A percentile compares a stretch with the other conserved stretches of the same genome.
Conservation (phyloP, 2,329 filamentous ascomycete genomes). For the Pseudopithomyces maydicus region DNA sequence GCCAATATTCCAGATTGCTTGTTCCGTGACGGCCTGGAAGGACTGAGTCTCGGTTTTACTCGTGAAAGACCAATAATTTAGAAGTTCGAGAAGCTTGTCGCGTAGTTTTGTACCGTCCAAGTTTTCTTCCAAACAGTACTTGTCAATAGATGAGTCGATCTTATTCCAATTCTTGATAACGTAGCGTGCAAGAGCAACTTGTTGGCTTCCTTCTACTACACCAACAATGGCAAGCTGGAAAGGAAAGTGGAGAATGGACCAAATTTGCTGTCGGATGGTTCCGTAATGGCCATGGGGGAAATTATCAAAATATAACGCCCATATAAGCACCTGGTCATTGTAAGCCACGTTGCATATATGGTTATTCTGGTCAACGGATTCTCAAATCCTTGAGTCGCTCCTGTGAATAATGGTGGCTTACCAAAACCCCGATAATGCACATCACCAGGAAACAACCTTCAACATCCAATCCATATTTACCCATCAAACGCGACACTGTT, state of each 20-base stretch:
- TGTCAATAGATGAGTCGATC: slow-evolving; percentile 44
- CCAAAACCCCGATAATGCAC: slow-evolving; percentile 43
- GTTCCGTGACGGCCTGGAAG: slow-evolving; percentile 17
- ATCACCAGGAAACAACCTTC: slow-evolving; percentile 43
- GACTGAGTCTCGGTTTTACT: slow-evolving; percentile 32
- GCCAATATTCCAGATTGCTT: slow-evolving; percentile 28
- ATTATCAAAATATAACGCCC: slow-evolving; percentile 66
- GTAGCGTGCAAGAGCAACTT: slow-evolving; percentile 57
- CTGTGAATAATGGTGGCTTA: slow-evolving; percentile 16
- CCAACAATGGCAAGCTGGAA: slow-evolving; percentile 68
- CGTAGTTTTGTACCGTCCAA: slow-evolving; percentile 38
- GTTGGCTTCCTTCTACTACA: slow-evolving; percentile 66
- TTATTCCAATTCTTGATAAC: slow-evolving; percentile 53
- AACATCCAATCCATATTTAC: slow-evolving; percentile 40
- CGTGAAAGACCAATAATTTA: slow-evolving; percentile 39
- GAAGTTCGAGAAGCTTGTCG: slow-evolving; percentile 27
- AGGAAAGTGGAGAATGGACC: slow-evolving; percentile 64
- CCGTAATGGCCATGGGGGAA: slow-evolving; percentile 57
- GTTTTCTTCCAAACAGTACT: slow-evolving; percentile 39
- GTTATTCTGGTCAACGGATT: too few species aligned
- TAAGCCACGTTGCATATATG: background rate
- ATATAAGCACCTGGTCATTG: slow-evolving; percentile 56
- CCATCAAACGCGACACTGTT: slow-evolving; percentile 52
- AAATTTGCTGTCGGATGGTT: slow-evolving; percentile 63
- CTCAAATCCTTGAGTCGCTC: too few species aligned